A percentile compares a stretch with the other conserved stretches of the same genome.
Evolutionary conservation across 2,329 filamentous ascomycete species (phyloP).

Genomic region (Myriosclerotinia scirpicola): DNA sequence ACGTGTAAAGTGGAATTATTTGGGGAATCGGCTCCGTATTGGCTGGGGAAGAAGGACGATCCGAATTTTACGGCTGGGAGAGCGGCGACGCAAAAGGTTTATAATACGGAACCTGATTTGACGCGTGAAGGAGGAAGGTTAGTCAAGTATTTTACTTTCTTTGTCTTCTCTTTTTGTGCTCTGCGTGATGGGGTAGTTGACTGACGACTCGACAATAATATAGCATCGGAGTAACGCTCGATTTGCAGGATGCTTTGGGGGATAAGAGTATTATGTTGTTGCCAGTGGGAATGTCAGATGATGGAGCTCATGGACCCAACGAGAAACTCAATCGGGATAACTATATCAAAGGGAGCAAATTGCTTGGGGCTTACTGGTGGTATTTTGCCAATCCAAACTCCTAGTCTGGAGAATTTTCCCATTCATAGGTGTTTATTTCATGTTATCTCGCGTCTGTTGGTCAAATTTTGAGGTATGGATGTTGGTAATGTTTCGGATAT

Average conservation of each 20-base stretch:
- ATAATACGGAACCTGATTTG: slow-evolving; percentile 7
- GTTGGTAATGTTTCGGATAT: too few relatives aligned
- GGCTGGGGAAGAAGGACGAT: neutral
- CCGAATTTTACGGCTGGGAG: slow-evolving; percentile 5
- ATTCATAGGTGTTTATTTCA: neutral
- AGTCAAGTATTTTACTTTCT: neutral
- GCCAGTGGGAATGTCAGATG: slow-evolving; percentile 16
- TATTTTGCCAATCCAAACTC: slow-evolving; percentile 12
- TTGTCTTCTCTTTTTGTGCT: too few relatives aligned
- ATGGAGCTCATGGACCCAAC: slow-evolving; percentile 14
- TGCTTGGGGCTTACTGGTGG: slow-evolving; percentile 17
- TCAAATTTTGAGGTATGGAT: neutral
- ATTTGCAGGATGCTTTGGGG: slow-evolving; percentile 11
- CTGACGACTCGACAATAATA: neutral
- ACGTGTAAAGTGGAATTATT: neutral
- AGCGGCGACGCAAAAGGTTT: slow-evolving; percentile 16
- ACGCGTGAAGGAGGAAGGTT: slow-evolving; percentile 20
- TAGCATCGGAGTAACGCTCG: slow-evolving; percentile 17
- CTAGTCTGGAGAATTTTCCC: neutral
- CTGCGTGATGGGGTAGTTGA: too few relatives aligned
- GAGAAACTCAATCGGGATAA: slow-evolving; percentile 18
- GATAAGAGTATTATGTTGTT: slow-evolving; percentile 20
- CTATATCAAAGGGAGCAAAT: slow-evolving; percentile 16
- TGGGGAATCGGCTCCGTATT: slow-evolving; percentile 5
- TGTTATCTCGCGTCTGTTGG: neutral